phyloP scores from a whole-genome alignment of 306 rosid species.

The Prunus dulcis region DNA sequence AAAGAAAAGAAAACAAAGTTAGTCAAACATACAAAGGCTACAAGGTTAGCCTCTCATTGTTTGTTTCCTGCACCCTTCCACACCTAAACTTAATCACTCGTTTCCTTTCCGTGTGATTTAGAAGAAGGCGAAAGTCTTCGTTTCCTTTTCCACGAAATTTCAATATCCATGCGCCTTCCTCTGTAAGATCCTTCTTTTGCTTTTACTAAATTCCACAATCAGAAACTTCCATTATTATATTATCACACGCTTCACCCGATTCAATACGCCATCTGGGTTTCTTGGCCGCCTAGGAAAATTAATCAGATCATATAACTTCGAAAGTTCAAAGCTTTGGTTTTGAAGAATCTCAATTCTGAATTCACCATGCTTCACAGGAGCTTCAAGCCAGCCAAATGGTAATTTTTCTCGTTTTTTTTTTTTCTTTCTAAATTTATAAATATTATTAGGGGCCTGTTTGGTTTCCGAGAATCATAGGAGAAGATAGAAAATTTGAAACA shows the following conservation, averaged over 20 bases:
- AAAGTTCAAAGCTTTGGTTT: not conserved
- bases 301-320: not conserved
- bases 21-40: not conserved
- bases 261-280: not conserved
- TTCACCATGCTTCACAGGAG: constrained; percentile 41
- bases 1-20: not conserved
- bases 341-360: constrained; percentile 19
- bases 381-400: constrained; percentile 60
- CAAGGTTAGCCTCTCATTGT: not conserved
- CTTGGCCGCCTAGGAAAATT: not conserved
- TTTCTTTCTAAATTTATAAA: not conserved
- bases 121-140: not conserved
- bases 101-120: not conserved
- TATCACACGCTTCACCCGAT: not conserved
- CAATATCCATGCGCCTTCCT: not conserved
- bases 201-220: not conserved
- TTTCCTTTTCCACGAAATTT: constrained; percentile 12
- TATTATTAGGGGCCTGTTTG: constrained; percentile 11
- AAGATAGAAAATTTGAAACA: not conserved
- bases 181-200: not conserved
- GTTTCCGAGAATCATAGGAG: constrained; percentile 15
- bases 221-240: not conserved
- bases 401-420: not conserved
- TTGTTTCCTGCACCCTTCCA: not conserved
- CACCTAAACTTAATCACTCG: not conserved